Evolutionary conservation across 495 filamentous ascomycete species (phyloP).

Genomic region (Talaromyces borbonicus): DNA sequence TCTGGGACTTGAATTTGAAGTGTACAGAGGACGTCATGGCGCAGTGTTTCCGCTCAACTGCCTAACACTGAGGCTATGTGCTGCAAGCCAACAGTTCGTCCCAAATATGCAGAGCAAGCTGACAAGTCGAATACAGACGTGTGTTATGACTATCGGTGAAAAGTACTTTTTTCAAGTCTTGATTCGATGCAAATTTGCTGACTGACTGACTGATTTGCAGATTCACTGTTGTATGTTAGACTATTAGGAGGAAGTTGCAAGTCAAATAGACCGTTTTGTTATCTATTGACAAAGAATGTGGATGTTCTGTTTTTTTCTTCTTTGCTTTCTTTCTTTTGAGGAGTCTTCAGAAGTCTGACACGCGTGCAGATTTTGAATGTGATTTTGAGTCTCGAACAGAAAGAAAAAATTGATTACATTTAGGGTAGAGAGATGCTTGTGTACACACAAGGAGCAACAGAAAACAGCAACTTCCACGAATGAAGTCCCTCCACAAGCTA

Average conservation of each 20-base stretch:
- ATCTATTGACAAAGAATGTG: slow-evolving; percentile 9
- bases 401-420: slow-evolving; percentile 6
- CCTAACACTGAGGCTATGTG: slow-evolving; percentile 8
- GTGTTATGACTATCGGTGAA: neutral
- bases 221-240: slow-evolving; percentile 3
- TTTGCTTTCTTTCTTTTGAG: too few species aligned
- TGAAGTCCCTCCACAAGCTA: neutral
- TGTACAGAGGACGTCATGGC: slow-evolving; percentile 96
- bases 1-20: slow-evolving; percentile 99
- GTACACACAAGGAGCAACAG: slow-evolving; percentile 6
- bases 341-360: slow-evolving; percentile 7
- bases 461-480: neutral
- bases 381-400: neutral
- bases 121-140: neutral
- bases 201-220: too few species aligned
- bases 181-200: neutral
- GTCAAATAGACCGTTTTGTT: slow-evolving; percentile 8
- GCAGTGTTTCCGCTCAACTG: slow-evolving; percentile 24
- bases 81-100: neutral
- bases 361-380: slow-evolving; percentile 4
- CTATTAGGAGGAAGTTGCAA: slow-evolving; percentile 2
- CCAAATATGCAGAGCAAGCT: too few species aligned
- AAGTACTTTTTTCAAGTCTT: neutral
- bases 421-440: slow-evolving; percentile 3
- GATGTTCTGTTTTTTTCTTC: slow-evolving; percentile 3